Base-by-base conservation (phyloP, 2,329 filamentous ascomycete genomes). In the Knufia petricola region DNA sequence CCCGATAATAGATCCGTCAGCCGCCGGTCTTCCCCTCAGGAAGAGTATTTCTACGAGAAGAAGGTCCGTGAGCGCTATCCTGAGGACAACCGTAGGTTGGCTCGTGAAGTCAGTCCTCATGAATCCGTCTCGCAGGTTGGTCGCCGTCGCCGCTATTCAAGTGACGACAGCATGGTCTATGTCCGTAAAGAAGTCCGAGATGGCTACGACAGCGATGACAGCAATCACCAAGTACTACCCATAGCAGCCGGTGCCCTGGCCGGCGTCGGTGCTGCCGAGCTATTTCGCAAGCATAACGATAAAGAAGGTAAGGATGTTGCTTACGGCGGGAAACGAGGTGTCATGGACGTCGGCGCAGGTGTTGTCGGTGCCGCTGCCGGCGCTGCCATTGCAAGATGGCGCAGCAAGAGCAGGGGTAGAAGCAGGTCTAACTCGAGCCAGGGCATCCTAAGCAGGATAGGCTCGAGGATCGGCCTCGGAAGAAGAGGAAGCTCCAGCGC, bases 211-310 rank as follows among this genome's bases (percentile, higher is more conserved):
- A 48, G 44, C 15, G 63, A 66, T 39, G 72, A 66, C 9, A 71
- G 71, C 46, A 70, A 71, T 15, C 71, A 78, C 53, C 74, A 74
- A 55, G 64, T 64, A 44, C 75, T 76, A 26, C 76, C 81, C 58
- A 63, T 82, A 38, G 78, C 78, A n/a, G 78, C 79, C 58, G 79
- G 79, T 40, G 76, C 77, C 21, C 63, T 81, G 46, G 76, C 75
- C 36, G 79, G 78, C 39, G 67, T 78, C 38, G 79, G 76, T 52
- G 79, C 77, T 34, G 78, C 77, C 31, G 77, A 80, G 55, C 64
- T 82, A 30, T 55, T 82, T 15, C 71, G 78, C 44, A 75, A 75
- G 55, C 78, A 77, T 53, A 70, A 72, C 42, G 79, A 76, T 64
- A 69, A 69, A 38, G 67, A 79, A 57, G 78, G 77, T 23, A 71